These are phyloP conservation scores for Heterobasidion annosum DNA, from an alignment of 1,284 basidiomycete genomes.

Conservation along the genomic window DNA sequence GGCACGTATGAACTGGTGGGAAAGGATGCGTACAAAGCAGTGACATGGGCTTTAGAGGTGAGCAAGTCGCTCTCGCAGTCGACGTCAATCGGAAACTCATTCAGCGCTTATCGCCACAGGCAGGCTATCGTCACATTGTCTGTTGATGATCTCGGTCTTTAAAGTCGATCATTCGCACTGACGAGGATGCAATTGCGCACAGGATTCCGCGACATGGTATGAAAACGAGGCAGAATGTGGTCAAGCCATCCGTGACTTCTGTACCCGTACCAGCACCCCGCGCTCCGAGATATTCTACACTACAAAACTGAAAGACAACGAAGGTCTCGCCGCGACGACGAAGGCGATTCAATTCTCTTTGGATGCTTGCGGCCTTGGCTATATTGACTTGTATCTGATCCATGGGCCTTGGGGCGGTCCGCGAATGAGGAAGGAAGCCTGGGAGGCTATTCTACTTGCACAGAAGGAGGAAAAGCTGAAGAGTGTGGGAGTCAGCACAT, in stretches of 20 bases:
- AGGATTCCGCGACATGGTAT: conserved; percentile 61
- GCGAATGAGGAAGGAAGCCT: conserved; percentile 42
- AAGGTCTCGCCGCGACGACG: conserved; percentile 38
- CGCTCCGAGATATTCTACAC: conserved; percentile 59
- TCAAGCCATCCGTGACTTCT: conserved; percentile 50
- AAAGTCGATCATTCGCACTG: background rate
- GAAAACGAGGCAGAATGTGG: conserved; percentile 61
- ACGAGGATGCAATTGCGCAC: conserved; percentile 2
- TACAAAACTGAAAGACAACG: conserved; percentile 59
- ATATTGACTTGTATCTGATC: conserved; percentile 65
- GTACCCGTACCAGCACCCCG: conserved; percentile 31
- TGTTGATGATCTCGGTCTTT: conserved; percentile 18
- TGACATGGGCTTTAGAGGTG: conserved; percentile 57
- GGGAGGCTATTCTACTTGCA: conserved; percentile 45
- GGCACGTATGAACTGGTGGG: conserved; percentile 64
- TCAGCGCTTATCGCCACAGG: conserved; percentile 20
- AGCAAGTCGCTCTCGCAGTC: conserved; percentile 4
- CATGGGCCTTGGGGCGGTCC: conserved; percentile 54
- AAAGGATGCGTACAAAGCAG: conserved; percentile 43
- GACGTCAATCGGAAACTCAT: background rate
- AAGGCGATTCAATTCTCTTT: conserved; percentile 47
- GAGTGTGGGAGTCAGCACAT: conserved; percentile 67
- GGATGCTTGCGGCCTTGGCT: conserved; percentile 41
- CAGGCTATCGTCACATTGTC: conserved; percentile 61
- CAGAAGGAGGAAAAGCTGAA: conserved; percentile 53